Conservation (phyloP, 2,329 filamentous ascomycete genomes). For the Stemphylium beticola region DNA sequence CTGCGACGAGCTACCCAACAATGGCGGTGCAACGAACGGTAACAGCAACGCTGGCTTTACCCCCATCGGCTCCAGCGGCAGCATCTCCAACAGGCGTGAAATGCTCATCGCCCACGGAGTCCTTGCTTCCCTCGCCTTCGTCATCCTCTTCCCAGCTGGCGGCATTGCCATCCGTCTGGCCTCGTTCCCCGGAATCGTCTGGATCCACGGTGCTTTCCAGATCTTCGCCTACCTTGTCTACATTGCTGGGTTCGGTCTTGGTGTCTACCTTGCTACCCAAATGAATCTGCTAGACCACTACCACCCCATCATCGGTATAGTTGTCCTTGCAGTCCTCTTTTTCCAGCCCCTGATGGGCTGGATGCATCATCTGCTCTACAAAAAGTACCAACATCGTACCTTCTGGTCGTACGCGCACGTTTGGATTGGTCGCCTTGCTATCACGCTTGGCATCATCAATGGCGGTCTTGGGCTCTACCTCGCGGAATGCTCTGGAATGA, state of each 20-base stretch:
- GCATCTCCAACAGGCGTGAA: constrained; percentile 16
- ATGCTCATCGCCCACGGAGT: constrained; percentile 54
- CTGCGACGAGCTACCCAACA: neutral
- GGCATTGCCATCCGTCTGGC: constrained; percentile 53
- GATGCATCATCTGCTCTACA: constrained; percentile 60
- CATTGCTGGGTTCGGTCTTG: constrained; percentile 58
- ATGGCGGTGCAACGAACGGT: constrained; percentile 13
- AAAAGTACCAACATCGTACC: constrained; percentile 54
- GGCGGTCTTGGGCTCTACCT: constrained; percentile 62
- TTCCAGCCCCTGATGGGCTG: constrained; percentile 62
- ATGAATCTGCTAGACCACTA: constrained; percentile 46
- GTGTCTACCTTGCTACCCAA: constrained; percentile 56
- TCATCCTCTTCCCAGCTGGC: constrained; percentile 54
- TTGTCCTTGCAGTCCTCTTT: constrained; percentile 58
- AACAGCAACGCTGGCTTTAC: constrained; percentile 26
- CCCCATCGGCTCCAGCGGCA: constrained; percentile 12
- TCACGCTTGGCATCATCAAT: constrained; percentile 62
- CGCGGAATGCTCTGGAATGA: constrained; percentile 47
- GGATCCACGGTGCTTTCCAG: constrained; percentile 57
- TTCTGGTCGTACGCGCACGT: constrained; percentile 59
- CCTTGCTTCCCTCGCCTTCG: constrained; percentile 53
- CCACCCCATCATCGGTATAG: constrained; percentile 62
- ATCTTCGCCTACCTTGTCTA: constrained; percentile 56
- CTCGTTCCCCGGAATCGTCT: constrained; percentile 52
- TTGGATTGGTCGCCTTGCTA: constrained; percentile 60